These are phyloP conservation scores for Vanrija sp. DNA, from an alignment of 1,284 basidiomycete species.

Conservation along the genomic window DNA sequence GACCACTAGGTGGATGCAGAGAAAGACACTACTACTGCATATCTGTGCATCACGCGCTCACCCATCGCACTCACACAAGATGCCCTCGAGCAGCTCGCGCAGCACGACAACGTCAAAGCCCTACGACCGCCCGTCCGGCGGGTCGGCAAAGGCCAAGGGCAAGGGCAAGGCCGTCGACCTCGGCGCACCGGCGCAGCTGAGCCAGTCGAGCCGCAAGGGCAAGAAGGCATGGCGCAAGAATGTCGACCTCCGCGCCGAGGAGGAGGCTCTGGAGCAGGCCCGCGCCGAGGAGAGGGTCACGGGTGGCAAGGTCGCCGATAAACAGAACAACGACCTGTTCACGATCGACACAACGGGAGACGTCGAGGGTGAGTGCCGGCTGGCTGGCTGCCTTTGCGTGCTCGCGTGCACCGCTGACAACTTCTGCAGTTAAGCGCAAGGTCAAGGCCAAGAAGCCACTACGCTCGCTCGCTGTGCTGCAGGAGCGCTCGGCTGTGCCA, in stretches of 20 bases:
- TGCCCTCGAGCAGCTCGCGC: constrained; percentile 4
- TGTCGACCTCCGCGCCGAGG: constrained; percentile 72
- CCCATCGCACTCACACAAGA: background rate
- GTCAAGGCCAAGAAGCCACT: constrained; percentile 54
- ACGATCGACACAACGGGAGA: constrained; percentile 74
- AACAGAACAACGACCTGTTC: constrained; percentile 64
- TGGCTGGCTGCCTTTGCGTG: background rate
- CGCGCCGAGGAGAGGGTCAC: constrained; percentile 71
- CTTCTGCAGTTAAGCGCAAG: constrained; percentile 26
- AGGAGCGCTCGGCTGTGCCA: constrained; percentile 77
- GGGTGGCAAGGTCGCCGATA: constrained; percentile 56
- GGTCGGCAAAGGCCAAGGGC: constrained; percentile 15
- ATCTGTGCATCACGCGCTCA: too few relatives aligned
- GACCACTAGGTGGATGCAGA: too few relatives aligned
- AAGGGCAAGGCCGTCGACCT: constrained; percentile 22
- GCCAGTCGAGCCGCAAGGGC: constrained; percentile 76
- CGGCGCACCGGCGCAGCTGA: constrained; percentile 63
- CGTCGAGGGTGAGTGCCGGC: constrained; percentile 60
- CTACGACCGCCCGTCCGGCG: constrained; percentile 16
- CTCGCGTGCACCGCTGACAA: background rate
- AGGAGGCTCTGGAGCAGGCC: constrained; percentile 66
- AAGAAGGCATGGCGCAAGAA: constrained; percentile 93
- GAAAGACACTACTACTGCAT: too few relatives aligned
- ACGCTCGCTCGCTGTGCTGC: constrained; percentile 75
- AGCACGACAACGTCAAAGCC: constrained; percentile 8